Evolutionary conservation across 202 grass and related monocot species (phyloP).

Genomic region (Thinopyrum obtusiflorum): DNA sequence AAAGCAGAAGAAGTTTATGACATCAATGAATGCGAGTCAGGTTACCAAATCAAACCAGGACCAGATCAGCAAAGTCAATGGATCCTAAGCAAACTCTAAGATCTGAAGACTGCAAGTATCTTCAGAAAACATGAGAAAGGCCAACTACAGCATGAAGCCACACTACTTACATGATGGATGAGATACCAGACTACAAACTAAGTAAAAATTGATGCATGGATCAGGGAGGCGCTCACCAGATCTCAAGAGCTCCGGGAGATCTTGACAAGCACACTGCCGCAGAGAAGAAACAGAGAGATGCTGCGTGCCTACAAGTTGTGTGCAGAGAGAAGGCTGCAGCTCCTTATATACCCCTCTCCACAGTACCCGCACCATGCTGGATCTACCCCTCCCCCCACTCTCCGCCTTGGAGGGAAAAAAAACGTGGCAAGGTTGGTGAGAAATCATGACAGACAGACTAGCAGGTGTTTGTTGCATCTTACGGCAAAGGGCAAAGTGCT

Average conservation of each 20-base stretch:
- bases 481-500: constrained; percentile 8
- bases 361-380: neutral
- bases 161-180: neutral
- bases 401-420: neutral
- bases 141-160: neutral
- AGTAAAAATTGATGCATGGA: neutral
- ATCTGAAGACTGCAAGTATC: neutral
- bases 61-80: neutral
- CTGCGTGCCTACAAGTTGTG: constrained; percentile 13
- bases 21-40: neutral
- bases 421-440: constrained; percentile 4
- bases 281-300: constrained; percentile 14
- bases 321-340: constrained; percentile 16
- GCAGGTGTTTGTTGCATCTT: constrained; percentile 25
- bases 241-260: constrained; percentile 17
- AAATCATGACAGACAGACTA: constrained; percentile 21
- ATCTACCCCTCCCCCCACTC: constrained; percentile 22
- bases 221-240: constrained; percentile 25
- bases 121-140: neutral
- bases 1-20: neutral
- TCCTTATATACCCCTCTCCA: constrained; percentile 30
- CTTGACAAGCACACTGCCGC: neutral
- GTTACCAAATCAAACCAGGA: neutral
- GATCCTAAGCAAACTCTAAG: neutral
- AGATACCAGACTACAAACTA: neutral